Base-by-base conservation (phyloP, 2,329 filamentous ascomycete genomes). In the Colletotrichum sublineola region DNA sequence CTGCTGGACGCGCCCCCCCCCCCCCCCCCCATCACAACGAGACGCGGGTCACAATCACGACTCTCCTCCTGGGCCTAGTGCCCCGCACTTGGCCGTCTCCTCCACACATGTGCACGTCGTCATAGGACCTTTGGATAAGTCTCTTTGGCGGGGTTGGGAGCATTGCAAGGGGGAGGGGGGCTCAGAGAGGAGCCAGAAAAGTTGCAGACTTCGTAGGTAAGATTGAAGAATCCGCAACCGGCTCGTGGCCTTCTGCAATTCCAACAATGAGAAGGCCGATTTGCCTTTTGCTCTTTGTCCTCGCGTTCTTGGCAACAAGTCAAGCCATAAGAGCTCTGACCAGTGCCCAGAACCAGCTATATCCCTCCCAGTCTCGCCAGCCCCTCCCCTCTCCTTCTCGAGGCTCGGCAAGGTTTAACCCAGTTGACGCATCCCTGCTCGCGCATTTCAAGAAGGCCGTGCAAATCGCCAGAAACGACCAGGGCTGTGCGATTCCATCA, bases 61-160 rank as follows among this genome's bases (percentile, higher is more conserved):
- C 61, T 70, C 56, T 48, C 70, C 63, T 44, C 42, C 52, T 62
- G 58, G 46, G 46, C 61, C 56, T 48, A 24, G 33, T 58, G 67
- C 67, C 71, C 67, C 67, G 67, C 71, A 71, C 71, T 63, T 71
- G 61, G 48, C 64, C 57, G 56, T 62, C 55, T 67, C 67, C 71
- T 73, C 71, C 67, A 73, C 67, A 73, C 56, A 71, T 58, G 29
- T 57, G 63, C 52, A 67, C 71, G 58, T 71, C 71, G 71, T 71
- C 71, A 73, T 73, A 71, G 67, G 71, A 63, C 36, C 56, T 50
- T 57, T 52, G 62, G 29, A 50, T 61, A 61, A 60, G 70, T 73
- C 66, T 73, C 46, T 70, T 73, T 73, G 71, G 68, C 70, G 56
- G 70, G 70, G 67, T 73, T 56, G 61, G n/a, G 61, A n/a, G 62